phyloP scores from a whole-genome alignment of 1,139 yeast genomes.

The Suhomyces chickasaworum region DNA sequence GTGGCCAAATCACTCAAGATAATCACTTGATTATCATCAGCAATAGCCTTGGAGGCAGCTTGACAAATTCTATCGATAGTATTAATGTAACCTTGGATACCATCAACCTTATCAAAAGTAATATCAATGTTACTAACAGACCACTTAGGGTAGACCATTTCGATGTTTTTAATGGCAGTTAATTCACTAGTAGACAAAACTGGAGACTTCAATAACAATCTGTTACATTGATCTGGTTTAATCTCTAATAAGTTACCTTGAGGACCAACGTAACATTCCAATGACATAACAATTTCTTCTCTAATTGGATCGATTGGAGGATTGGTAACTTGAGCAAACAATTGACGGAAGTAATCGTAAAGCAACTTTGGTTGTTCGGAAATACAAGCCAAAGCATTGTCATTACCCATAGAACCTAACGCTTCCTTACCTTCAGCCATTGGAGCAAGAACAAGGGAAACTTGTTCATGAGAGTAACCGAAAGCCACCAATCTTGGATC shows the following conservation, averaged over 20 bases:
- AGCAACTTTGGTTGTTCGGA: conserved; percentile 89
- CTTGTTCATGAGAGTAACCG: conserved; percentile 92
- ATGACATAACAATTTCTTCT: conserved; percentile 94
- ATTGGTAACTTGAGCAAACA: conserved; percentile 97
- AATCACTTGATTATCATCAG: conserved; percentile 70
- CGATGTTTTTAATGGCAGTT: conserved; percentile 69
- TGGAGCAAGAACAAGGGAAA: conserved; percentile 80
- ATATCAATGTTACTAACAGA: conserved; percentile 79
- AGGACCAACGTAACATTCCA: conserved; percentile 96
- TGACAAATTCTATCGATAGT: conserved; percentile 87
- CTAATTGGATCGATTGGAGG: conserved; percentile 99
- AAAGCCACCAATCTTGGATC: conserved; percentile 86
- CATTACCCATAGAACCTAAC: conserved; percentile 98
- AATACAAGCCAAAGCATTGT: conserved; percentile 93
- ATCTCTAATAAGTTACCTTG: conserved; percentile 94
- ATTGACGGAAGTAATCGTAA: conserved; percentile 92
- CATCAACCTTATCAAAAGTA: conserved; percentile 83
- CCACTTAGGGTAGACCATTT: conserved; percentile 83
- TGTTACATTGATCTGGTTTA: conserved; percentile 89
- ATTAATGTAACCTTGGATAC: conserved; percentile 79
- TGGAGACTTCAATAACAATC: conserved; percentile 82
- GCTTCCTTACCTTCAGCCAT: conserved; percentile 98
- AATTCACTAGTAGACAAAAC: conserved; percentile 74
- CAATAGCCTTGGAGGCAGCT: conserved; percentile 85
- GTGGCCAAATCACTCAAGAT: conserved; percentile 74